Percentiles rank a stretch among this genome's conserved stretches.
Conservation (phyloP, 2,329 filamentous ascomycete genomes). For the Tolypocladium pustulatum region DNA sequence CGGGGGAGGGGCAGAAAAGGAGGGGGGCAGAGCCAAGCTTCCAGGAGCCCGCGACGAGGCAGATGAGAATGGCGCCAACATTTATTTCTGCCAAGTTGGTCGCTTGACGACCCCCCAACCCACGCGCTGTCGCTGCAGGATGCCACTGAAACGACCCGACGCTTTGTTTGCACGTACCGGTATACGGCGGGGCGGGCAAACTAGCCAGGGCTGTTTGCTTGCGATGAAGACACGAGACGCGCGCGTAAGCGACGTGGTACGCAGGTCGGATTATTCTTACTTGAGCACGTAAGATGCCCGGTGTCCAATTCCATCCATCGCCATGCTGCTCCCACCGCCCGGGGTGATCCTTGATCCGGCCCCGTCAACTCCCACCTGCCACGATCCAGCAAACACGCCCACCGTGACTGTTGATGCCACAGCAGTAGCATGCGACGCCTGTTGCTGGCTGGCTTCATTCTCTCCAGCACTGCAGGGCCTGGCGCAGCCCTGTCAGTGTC, state of each 20-base stretch:
- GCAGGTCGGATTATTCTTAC: too few species aligned
- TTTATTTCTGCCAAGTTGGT: too few species aligned
- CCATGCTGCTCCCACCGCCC: background rate
- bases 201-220: too few species aligned
- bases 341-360: background rate
- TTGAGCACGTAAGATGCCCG: too few species aligned
- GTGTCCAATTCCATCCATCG: background rate
- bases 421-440: background rate
- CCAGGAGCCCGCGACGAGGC: background rate
- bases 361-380: background rate
- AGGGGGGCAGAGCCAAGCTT: background rate
- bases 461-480: background rate
- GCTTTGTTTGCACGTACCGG: too few species aligned
- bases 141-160: too few species aligned
- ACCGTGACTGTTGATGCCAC: background rate
- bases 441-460: background rate
- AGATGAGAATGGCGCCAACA: background rate
- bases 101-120: too few species aligned
- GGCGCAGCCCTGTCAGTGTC: background rate
- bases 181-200: too few species aligned
- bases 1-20: background rate
- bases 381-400: background rate
- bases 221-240: background rate
- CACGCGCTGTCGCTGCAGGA: background rate
- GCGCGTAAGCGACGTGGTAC: too few species aligned